Evolutionary conservation across 2,329 filamentous ascomycete genomes (phyloP).

Genomic region (Diaporthe caulivora): DNA sequence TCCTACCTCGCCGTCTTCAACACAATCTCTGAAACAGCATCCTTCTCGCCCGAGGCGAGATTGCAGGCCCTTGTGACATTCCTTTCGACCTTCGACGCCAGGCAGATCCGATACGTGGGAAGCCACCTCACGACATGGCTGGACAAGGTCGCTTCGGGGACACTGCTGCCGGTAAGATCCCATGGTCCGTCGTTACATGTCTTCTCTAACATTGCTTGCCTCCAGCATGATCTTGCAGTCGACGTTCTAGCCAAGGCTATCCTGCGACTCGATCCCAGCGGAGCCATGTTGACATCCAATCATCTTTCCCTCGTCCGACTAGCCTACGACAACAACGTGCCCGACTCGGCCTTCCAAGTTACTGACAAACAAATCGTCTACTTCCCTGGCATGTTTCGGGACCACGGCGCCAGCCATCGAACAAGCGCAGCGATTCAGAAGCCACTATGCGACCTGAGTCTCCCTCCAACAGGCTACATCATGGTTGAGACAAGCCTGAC

Average conservation of each 20-base stretch:
- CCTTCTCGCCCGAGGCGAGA: conserved; percentile 40
- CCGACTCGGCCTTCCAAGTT: conserved; percentile 68
- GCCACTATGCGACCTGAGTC: conserved; percentile 58
- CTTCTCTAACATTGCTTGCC: neutral
- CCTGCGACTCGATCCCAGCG: conserved; percentile 74
- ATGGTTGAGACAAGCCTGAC: conserved; percentile 70
- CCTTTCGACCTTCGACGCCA: conserved; percentile 61
- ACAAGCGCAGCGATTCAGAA: conserved; percentile 42
- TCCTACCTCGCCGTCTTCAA: conserved; percentile 64
- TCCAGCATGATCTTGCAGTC: conserved; percentile 60
- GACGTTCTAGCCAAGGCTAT: conserved; percentile 66
- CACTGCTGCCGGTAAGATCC: conserved; percentile 56
- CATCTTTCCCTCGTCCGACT: conserved; percentile 71
- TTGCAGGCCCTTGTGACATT: conserved; percentile 56
- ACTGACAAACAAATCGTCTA: conserved; percentile 76
- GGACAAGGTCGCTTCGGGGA: conserved; percentile 53
- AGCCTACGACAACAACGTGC: conserved; percentile 67
- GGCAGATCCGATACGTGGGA: conserved; percentile 66
- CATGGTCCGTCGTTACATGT: neutral
- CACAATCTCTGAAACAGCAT: conserved; percentile 50
- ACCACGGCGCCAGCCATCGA: conserved; percentile 43
- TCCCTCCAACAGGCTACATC: conserved; percentile 69
- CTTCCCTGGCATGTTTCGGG: conserved; percentile 63
- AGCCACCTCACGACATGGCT: conserved; percentile 58
- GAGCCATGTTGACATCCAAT: conserved; percentile 73